These are phyloP conservation scores for Endoconidiophora laricicola DNA, from an alignment of 2,329 filamentous ascomycete genomes.

Conservation along the genomic window DNA sequence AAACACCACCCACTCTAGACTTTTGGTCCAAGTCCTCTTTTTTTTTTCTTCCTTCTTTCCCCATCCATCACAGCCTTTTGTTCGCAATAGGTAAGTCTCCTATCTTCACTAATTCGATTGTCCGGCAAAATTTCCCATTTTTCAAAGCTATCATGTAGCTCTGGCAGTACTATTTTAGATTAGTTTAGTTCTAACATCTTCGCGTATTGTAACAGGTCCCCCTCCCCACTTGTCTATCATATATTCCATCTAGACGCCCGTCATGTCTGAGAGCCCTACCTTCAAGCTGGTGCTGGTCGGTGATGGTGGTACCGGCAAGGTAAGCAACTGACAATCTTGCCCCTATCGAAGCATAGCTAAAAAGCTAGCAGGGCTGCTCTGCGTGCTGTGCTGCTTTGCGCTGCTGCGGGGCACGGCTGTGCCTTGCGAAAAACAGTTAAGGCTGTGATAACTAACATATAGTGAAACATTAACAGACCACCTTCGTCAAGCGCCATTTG, in stretches of 20 bases:
- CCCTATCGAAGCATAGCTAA: neutral
- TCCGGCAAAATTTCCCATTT: neutral
- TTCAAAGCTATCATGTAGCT: neutral
- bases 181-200: slow-evolving; percentile 10
- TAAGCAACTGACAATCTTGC: slow-evolving; percentile 20
- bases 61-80: slow-evolving; percentile 11
- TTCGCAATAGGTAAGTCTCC: slow-evolving; percentile 10
- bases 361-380: neutral
- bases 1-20: slow-evolving; percentile 13
- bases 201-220: slow-evolving; percentile 7
- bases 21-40: slow-evolving; percentile 12
- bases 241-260: slow-evolving; percentile 6
- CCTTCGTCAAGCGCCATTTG: slow-evolving; percentile 99
- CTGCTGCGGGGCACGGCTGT: slow-evolving; percentile 7
- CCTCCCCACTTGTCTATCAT: slow-evolving; percentile 27
- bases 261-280: slow-evolving; percentile 36
- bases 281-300: slow-evolving; percentile 99
- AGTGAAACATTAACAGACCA: slow-evolving; percentile 48
- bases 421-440: neutral
- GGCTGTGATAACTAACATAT: neutral
- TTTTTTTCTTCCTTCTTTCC: slow-evolving; percentile 10
- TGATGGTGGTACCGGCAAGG: slow-evolving; percentile 99
- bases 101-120: neutral
- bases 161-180: neutral
- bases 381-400: neutral